Conservation (phyloP, 2,329 filamentous ascomycete genomes). For the Diplodia corticola region DNA sequence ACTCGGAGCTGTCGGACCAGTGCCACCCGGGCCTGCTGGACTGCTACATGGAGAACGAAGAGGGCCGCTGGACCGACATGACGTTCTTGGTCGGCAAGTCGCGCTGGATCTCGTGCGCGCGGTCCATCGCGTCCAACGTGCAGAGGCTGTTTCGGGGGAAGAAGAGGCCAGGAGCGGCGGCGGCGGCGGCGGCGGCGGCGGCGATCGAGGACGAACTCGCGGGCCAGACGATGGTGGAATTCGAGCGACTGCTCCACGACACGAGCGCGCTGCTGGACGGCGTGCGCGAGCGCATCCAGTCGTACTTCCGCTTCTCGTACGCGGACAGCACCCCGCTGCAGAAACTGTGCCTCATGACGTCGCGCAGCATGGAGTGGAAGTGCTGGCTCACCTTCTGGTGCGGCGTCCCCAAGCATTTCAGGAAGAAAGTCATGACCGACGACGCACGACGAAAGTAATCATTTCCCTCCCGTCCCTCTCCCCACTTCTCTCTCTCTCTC, state of each 20-base stretch:
- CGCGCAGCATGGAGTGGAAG: background rate
- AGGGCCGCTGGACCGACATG: constrained; percentile 31
- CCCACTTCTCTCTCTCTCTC: background rate
- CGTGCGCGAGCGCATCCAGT: background rate
- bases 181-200: background rate
- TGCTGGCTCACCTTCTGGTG: constrained; percentile 9
- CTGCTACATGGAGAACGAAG: no score
- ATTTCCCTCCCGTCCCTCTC: background rate
- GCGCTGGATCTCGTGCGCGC: constrained; percentile 35
- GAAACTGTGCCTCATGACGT: background rate
- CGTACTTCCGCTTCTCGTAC: background rate
- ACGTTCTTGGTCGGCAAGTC: constrained; percentile 38
- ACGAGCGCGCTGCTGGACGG: background rate
- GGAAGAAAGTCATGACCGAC: background rate
- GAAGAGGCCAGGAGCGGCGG: background rate
- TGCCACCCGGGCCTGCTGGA: background rate
- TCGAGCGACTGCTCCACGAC: background rate
- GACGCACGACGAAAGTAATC: background rate
- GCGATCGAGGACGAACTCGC: background rate
- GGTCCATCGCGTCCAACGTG: constrained; percentile 37
- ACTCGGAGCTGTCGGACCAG: constrained; percentile 39
- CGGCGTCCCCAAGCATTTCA: background rate
- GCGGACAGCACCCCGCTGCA: background rate
- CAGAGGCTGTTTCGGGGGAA: background rate
- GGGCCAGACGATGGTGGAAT: background rate